These are phyloP conservation scores for Ciborinia camelliae DNA, from an alignment of 2,329 filamentous ascomycete species.

Conservation along the genomic window DNA sequence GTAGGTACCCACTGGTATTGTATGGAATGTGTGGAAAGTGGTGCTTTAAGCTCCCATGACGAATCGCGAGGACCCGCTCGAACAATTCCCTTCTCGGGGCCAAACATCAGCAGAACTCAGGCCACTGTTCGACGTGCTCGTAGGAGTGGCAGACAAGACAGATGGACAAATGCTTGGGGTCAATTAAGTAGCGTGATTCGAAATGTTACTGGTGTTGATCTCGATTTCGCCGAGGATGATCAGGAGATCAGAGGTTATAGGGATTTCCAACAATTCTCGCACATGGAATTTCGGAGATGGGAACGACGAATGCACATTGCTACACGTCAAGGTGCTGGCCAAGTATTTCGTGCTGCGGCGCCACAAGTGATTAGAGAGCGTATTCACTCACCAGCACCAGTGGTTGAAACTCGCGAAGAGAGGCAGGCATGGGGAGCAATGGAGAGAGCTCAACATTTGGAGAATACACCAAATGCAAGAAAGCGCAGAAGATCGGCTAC, in stretches of 20 bases:
- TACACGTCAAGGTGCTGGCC: conserved; percentile 69
- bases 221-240: conserved; percentile 81
- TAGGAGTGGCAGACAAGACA: conserved; percentile 65
- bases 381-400: conserved; percentile 47
- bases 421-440: conserved; percentile 85
- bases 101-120: conserved; percentile 48
- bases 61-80: neutral
- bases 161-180: conserved; percentile 87
- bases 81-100: conserved; percentile 18
- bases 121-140: conserved; percentile 52
- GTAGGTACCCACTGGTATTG: conserved; percentile 94
- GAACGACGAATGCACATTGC: conserved; percentile 81
- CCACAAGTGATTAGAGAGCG: conserved; percentile 53
- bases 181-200: conserved; percentile 59
- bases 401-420: conserved; percentile 71
- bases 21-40: conserved; percentile 63
- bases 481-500: conserved; percentile 76
- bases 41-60: neutral
- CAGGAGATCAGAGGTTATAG: conserved; percentile 49
- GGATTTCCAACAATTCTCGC: conserved; percentile 51
- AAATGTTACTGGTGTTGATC: conserved; percentile 69
- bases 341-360: conserved; percentile 68
- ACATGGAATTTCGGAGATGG: conserved; percentile 68
- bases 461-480: conserved; percentile 48
- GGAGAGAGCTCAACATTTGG: conserved; percentile 73